Evolutionary conservation across 805 yeast genomes (phyloP).

Genomic region (Schwanniomyces yamadae): DNA sequence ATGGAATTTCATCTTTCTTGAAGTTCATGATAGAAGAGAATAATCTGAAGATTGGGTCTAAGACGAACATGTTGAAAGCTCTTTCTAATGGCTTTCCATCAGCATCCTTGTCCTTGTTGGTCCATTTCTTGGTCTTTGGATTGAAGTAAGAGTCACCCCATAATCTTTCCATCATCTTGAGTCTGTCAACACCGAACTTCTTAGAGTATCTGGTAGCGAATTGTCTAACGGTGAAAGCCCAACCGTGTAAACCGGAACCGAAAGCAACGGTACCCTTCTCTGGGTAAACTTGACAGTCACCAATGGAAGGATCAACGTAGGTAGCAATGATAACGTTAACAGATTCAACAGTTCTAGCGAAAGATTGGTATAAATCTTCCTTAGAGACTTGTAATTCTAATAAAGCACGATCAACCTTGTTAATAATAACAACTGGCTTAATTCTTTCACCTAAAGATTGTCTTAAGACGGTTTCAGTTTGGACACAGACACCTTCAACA

Average conservation of each 20-base stretch:
- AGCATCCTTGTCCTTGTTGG: slow-evolving; percentile 93
- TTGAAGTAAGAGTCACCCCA: slow-evolving; percentile 99
- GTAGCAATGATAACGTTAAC: slow-evolving; percentile 98
- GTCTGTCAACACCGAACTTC: slow-evolving; percentile 98
- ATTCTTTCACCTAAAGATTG: slow-evolving; percentile 99
- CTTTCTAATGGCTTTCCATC: slow-evolving; percentile 95
- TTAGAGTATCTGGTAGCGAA: slow-evolving; percentile 96
- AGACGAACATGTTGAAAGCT: slow-evolving; percentile 98
- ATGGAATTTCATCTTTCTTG: slow-evolving; percentile 96
- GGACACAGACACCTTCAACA: slow-evolving; percentile 99
- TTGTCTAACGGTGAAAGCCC: slow-evolving; percentile 99
- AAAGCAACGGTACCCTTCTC: slow-evolving; percentile 98
- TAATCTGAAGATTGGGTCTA: slow-evolving; percentile 98
- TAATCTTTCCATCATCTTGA: slow-evolving; percentile 97
- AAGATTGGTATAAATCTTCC: slow-evolving; percentile 98
- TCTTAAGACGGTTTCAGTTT: slow-evolving; percentile 99
- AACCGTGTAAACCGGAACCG: slow-evolving; percentile 99
- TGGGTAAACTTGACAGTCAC: slow-evolving; percentile 99
- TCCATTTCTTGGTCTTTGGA: slow-evolving; percentile 99
- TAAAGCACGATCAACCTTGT: slow-evolving; percentile 99
- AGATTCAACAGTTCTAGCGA: slow-evolving; percentile 98
- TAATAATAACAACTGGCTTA: slow-evolving; percentile 96
- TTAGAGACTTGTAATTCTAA: slow-evolving; percentile 98
- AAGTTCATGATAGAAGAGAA: slow-evolving; percentile 97
- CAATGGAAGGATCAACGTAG: slow-evolving; percentile 83